Conservation (phyloP, 768 basidiomycete genomes). For the Filobasidium floriforme region DNA sequence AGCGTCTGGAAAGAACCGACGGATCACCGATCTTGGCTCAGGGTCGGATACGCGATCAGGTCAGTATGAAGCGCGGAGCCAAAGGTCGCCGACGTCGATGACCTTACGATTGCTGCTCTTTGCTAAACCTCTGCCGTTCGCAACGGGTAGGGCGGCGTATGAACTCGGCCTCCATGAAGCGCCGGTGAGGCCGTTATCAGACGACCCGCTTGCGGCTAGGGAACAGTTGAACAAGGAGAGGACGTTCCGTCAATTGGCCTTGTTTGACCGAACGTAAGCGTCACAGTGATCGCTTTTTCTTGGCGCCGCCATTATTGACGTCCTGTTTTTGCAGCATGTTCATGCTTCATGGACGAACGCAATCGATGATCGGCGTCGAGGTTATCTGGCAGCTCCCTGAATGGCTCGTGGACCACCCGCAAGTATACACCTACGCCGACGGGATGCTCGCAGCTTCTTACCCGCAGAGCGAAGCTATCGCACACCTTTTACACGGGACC, state of each 20-base stretch:
- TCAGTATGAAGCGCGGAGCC: neutral
- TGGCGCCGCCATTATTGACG: neutral
- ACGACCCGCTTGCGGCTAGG: constrained; percentile 20
- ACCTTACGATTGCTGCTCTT: too few relatives aligned
- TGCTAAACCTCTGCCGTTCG: too few relatives aligned
- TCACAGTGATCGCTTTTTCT: neutral
- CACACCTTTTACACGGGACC: constrained; percentile 8
- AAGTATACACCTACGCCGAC: constrained; percentile 22
- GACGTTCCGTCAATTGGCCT: constrained; percentile 21
- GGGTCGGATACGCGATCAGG: constrained; percentile 24
- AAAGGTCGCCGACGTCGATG: too few relatives aligned
- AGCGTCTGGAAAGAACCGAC: constrained; percentile 28
- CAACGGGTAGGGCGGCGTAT: constrained; percentile 25
- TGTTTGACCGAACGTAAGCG: constrained; percentile 23
- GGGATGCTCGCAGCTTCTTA: constrained; percentile 25
- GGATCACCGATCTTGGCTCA: constrained; percentile 21
- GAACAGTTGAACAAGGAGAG: constrained; percentile 24
- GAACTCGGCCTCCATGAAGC: constrained; percentile 21
- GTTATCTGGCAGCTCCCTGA: constrained; percentile 5
- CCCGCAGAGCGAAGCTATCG: constrained; percentile 13
- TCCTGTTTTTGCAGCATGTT: constrained; percentile 6
- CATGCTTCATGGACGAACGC: constrained; percentile 12
- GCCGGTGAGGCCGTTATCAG: constrained; percentile 20
- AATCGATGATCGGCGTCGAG: constrained; percentile 24
- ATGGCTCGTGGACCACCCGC: constrained; percentile 20